Percentiles rank a stretch among this genome's conserved stretches.
Evolutionary conservation across 1,139 yeast genomes (phyloP).

Genomic region (Zygosaccharomyces pseudobailii): DNA sequence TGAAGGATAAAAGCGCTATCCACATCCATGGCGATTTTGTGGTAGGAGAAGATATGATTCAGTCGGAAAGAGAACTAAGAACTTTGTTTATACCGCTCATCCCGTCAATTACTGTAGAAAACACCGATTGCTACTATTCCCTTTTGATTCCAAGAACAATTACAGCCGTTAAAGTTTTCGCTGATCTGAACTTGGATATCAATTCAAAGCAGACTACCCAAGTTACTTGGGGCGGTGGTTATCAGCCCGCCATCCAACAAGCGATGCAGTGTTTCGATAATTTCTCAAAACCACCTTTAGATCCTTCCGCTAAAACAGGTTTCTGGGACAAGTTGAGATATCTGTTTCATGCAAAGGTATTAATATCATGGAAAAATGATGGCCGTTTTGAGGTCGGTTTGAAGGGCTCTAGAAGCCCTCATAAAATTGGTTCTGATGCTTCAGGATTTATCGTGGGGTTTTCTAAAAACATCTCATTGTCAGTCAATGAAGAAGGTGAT

Average conservation of each 20-base stretch:
- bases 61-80: slow-evolving; percentile 48
- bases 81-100: slow-evolving; percentile 60
- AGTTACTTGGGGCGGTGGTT: slow-evolving; percentile 82
- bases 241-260: slow-evolving; percentile 80
- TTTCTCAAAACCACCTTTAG: slow-evolving; percentile 77
- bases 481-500: slow-evolving; percentile 57
- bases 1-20: slow-evolving; percentile 30
- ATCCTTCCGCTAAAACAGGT: slow-evolving; percentile 80
- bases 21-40: slow-evolving; percentile 48
- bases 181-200: slow-evolving; percentile 54
- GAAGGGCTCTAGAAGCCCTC: slow-evolving; percentile 70
- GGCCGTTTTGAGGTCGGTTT: slow-evolving; percentile 56
- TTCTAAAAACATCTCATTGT: slow-evolving; percentile 57
- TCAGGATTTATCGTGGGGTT: slow-evolving; percentile 83
- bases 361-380: slow-evolving; percentile 45
- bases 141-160: slow-evolving; percentile 71
- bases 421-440: slow-evolving; percentile 58
- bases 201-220: slow-evolving; percentile 58
- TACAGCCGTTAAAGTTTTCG: slow-evolving; percentile 67
- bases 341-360: slow-evolving; percentile 52
- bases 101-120: slow-evolving; percentile 37
- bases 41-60: slow-evolving; percentile 49
- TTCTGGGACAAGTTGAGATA: slow-evolving; percentile 72
- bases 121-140: slow-evolving; percentile 47
- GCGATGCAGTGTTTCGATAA: slow-evolving; percentile 75